Base-by-base conservation (phyloP, 1,284 basidiomycete genomes). In the Malassezia japonica region DNA sequence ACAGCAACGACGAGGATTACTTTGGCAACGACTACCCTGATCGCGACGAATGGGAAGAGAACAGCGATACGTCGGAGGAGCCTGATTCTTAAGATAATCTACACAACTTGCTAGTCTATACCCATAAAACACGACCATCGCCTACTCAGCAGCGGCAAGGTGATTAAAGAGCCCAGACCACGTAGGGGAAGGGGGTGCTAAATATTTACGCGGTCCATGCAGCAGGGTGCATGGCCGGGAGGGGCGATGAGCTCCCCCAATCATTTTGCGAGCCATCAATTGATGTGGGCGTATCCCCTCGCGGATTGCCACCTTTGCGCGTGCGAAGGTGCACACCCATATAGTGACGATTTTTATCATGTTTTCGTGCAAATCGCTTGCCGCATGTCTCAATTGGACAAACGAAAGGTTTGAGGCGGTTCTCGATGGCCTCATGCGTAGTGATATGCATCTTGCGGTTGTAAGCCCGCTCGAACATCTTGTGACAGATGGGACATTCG, bases 1-100 rank as follows among this genome's bases (percentile, higher is more conserved):
- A 70, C 37, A 65, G 62, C 54, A 70, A 70, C 48, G 66, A 68
- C 41, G 67, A 70, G 48, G 67, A 61, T n/a, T 70, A 61, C 40
- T 70, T 69, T 48, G 32, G 61, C 6, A 70, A 70, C 50, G 67
- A 70, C 36, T 70, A 70, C 31, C 67, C 67, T 3, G 67, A 68
- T 28, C 55, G 60, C 18, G 67, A 70, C 24, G 51, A 53, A 20
- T 53, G 50, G 50, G 45, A 48, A 15, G 46, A 32, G 10, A 21
- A 13, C 16, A 42, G 50, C 21, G 50, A 24, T 12, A 15, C 32
- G 27, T 41, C 25, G n/a, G n/a, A n/a, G n/a, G n/a, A n/a, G n/a
- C n/a, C n/a, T n/a, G n/a, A n/a, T 15, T 42, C 18, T 7, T 21
- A 12, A 16, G 24, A 25, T 13, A n/a, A 13, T 15, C 2, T 9